A percentile compares a stretch with the other conserved stretches of the same genome.
phyloP scores from a whole-genome alignment of 495 filamentous ascomycete genomes.

The Penicillium turbatum region DNA sequence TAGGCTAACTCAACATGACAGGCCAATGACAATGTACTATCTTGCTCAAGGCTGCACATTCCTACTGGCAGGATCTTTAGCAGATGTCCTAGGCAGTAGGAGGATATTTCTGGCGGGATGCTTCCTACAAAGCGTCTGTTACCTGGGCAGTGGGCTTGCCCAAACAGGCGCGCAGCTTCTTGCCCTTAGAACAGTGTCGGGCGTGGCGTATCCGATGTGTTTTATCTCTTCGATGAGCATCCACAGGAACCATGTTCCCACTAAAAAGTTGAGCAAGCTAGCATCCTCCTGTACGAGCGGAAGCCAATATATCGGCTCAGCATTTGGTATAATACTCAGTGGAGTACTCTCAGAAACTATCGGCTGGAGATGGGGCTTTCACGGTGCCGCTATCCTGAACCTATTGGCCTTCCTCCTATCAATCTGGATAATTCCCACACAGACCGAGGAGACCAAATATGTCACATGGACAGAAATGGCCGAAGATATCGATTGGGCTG shows the following conservation, averaged over 20 bases:
- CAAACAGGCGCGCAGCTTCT: conserved; percentile 46
- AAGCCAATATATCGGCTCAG: conserved; percentile 46
- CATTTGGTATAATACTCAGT: conserved; percentile 41
- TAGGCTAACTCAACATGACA: not conserved
- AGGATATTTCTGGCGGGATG: conserved; percentile 42
- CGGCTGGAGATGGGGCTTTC: conserved; percentile 49
- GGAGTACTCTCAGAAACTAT: conserved; percentile 43
- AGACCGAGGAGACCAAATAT: conserved; percentile 3
- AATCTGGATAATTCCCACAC: conserved; percentile 32
- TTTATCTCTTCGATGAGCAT: conserved; percentile 49
- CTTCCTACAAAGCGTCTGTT: conserved; percentile 39
- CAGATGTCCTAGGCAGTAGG: conserved; percentile 49
- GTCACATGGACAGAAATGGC: conserved; percentile 21
- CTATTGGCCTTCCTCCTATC: conserved; percentile 29
- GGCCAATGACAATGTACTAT: conserved; percentile 44
- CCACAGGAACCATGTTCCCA: conserved; percentile 37
- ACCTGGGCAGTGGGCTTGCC: conserved; percentile 42
- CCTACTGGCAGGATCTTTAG: conserved; percentile 46
- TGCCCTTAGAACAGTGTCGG: conserved; percentile 47
- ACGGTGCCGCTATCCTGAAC: conserved; percentile 37
- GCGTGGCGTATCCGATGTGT: conserved; percentile 48
- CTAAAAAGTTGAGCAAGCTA: conserved; percentile 39
- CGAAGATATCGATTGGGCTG: conserved; percentile 47
- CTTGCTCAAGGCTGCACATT: conserved; percentile 44
- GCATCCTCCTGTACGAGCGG: conserved; percentile 44